Conservation (phyloP, 2,329 filamentous ascomycete species). For the Pezicula radicicola region DNA sequence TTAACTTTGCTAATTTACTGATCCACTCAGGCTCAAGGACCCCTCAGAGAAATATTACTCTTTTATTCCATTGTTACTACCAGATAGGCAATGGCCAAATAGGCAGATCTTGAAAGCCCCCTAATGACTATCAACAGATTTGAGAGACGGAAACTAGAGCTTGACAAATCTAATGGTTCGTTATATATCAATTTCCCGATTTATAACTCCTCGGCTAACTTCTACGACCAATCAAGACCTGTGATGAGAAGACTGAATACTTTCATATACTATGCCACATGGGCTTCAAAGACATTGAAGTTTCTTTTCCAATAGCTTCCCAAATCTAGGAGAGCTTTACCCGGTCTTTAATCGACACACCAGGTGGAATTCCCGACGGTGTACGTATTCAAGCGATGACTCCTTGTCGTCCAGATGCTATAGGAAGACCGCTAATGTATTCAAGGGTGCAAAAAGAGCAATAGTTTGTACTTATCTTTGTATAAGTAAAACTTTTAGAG, state of each 20-base stretch:
- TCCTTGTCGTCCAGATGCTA: conserved; percentile 88
- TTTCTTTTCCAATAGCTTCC: conserved; percentile 91
- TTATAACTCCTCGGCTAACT: neutral
- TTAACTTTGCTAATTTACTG: too few species aligned
- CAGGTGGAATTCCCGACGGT: conserved; percentile 80
- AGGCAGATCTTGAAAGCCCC: conserved; percentile 73
- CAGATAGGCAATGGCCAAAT: conserved; percentile 41
- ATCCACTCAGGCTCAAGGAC: conserved; percentile 66
- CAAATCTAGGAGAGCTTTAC: conserved; percentile 97
- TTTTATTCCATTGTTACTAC: conserved; percentile 58
- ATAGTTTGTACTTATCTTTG: conserved; percentile 95
- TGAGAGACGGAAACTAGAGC: conserved; percentile 92
- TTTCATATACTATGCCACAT: conserved; percentile 92
- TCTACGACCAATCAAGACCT: conserved; percentile 56
- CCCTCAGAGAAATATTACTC: conserved; percentile 74
- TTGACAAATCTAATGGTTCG: conserved; percentile 93
- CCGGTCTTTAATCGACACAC: conserved; percentile 78
- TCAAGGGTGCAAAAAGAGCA: conserved; percentile 87
- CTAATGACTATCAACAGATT: conserved; percentile 84
- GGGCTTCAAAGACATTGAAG: conserved; percentile 97
- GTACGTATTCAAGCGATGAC: conserved; percentile 90
- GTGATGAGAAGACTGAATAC: conserved; percentile 91
- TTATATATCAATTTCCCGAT: conserved; percentile 30
- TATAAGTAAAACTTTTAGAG: conserved; percentile 91
- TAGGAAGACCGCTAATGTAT: conserved; percentile 84